These are phyloP conservation scores for Ustilaginoidea virens DNA, from an alignment of 2,329 filamentous ascomycete species.

Conservation along the genomic window DNA sequence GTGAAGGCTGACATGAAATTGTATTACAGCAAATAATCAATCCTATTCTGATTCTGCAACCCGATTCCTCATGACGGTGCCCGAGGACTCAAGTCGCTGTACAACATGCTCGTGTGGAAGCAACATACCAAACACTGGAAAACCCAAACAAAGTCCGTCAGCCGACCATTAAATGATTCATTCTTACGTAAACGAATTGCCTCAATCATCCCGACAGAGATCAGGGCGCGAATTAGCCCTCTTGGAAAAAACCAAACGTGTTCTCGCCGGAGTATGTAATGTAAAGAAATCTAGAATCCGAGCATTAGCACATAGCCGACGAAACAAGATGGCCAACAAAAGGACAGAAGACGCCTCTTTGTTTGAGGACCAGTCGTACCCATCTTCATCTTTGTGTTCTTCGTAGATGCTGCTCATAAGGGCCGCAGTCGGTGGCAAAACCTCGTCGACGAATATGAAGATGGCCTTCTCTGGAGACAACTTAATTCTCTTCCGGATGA, in stretches of 20 bases:
- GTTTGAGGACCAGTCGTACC: conserved; percentile 27
- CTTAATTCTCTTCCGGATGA: conserved; percentile 99
- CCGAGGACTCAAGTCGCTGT: not conserved
- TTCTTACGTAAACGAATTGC: conserved; percentile 20
- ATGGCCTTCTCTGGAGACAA: conserved; percentile 98
- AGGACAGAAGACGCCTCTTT: too few species aligned
- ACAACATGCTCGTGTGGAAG: not conserved
- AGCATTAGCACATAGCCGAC: conserved; percentile 5
- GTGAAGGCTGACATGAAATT: too few species aligned
- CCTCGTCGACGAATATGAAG: conserved; percentile 99
- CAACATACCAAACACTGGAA: conserved; percentile 7
- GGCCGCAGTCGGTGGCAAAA: conserved; percentile 87
- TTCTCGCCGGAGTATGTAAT: conserved; percentile 99
- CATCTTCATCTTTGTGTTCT: conserved; percentile 83
- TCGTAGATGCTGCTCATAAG: conserved; percentile 99
- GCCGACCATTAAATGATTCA: conserved; percentile 8
- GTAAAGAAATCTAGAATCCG: conserved; percentile 66
- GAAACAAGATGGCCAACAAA: too few species aligned
- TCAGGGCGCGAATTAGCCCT: not conserved
- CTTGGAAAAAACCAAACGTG: conserved; percentile 58
- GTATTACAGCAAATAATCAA: too few species aligned
- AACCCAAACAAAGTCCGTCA: conserved; percentile 1
- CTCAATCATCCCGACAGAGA: conserved; percentile 5
- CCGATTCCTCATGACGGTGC: too few species aligned
- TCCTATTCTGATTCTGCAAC: too few species aligned